Conservation (phyloP, 2,329 filamentous ascomycete genomes). For the Geoglossum cookeanum region DNA sequence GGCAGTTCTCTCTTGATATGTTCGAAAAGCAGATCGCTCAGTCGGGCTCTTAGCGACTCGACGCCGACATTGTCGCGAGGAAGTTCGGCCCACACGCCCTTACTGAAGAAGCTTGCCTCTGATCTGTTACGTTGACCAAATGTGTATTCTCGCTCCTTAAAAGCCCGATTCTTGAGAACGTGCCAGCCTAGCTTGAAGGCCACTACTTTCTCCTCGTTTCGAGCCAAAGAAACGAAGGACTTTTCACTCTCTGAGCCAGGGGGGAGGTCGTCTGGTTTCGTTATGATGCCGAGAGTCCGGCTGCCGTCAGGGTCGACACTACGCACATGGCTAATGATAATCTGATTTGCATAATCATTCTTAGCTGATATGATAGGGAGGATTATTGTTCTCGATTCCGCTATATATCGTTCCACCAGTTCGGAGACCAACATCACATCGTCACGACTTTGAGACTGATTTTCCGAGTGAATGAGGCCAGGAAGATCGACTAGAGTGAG, state of each 20-base stretch:
- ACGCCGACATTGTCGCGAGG: no score
- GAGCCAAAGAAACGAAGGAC: background rate
- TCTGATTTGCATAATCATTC: no score
- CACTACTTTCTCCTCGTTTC: background rate
- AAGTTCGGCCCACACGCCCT: background rate
- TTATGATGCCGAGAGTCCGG: background rate
- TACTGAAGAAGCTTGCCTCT: background rate
- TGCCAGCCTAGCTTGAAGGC: background rate
- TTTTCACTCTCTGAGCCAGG: background rate
- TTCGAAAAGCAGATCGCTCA: slow-evolving; percentile 18
- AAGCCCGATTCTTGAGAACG: background rate
- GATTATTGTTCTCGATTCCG: no score
- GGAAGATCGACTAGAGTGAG: no score
- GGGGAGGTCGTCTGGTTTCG: background rate
- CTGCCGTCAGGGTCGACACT: no score
- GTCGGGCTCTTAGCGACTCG: slow-evolving; percentile 11
- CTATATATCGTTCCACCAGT: no score
- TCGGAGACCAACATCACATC: no score
- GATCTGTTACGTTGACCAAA: background rate
- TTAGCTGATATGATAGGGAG: no score
- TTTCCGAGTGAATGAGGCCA: no score
- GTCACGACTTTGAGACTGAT: no score
- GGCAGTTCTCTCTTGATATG: slow-evolving; percentile 22
- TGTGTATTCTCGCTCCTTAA: background rate
- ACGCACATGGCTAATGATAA: no score